phyloP scores from a whole-genome alignment of 2,329 filamentous ascomycete genomes.

The Colletotrichum filicis region DNA sequence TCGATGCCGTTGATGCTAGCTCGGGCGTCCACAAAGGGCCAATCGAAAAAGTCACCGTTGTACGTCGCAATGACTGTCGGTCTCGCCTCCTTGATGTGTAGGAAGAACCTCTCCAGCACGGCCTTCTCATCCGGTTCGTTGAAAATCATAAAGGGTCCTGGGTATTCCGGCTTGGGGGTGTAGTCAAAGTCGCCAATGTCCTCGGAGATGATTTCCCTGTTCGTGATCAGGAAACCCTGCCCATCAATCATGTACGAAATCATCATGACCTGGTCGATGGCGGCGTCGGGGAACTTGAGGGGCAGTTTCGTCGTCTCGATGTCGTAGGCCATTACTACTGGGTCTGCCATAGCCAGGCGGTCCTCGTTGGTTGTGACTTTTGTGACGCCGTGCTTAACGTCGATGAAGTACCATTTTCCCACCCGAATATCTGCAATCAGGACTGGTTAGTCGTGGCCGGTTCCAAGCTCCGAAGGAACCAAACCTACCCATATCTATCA shows the following conservation, averaged over 20 bases:
- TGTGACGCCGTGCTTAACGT: slow-evolving; percentile 90
- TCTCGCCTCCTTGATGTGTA: slow-evolving; percentile 92
- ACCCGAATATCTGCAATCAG: slow-evolving; percentile 81
- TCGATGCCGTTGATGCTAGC: slow-evolving; percentile 96
- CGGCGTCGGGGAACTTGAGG: slow-evolving; percentile 94
- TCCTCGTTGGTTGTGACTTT: slow-evolving; percentile 89
- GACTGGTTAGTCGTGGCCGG: slow-evolving; percentile 38
- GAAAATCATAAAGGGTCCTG: slow-evolving; percentile 96
- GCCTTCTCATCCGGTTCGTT: slow-evolving; percentile 95
- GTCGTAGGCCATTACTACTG: slow-evolving; percentile 98
- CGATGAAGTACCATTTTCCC: slow-evolving; percentile 96
- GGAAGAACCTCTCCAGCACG: slow-evolving; percentile 90
- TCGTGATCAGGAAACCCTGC: slow-evolving; percentile 97
- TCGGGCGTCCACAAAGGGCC: slow-evolving; percentile 96
- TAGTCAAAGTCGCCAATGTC: slow-evolving; percentile 99
- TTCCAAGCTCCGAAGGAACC: no score
- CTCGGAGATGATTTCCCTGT: slow-evolving; percentile 96
- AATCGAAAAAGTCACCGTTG: slow-evolving; percentile 99
- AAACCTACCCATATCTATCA: slow-evolving; percentile 85
- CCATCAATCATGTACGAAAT: slow-evolving; percentile 99
- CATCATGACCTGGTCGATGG: slow-evolving; percentile 99
- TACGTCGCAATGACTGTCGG: slow-evolving; percentile 99
- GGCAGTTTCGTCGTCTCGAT: slow-evolving; percentile 98
- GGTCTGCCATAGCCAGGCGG: slow-evolving; percentile 88
- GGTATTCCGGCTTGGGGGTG: slow-evolving; percentile 95